Evolutionary conservation across 139 green algal genomes (phyloP).

Genomic region (Auxenochlorella pyrenoidosa): DNA sequence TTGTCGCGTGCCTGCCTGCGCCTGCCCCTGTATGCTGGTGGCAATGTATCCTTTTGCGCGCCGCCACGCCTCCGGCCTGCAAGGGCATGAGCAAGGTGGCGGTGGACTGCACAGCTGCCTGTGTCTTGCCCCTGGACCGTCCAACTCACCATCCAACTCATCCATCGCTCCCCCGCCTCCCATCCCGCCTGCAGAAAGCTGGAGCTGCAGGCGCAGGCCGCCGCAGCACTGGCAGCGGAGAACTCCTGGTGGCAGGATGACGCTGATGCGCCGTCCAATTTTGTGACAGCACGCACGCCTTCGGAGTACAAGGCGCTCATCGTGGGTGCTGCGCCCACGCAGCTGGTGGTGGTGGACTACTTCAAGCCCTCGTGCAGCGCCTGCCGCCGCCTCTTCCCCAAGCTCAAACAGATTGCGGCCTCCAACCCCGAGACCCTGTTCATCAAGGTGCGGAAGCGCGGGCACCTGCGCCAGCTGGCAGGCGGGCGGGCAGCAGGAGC

Average conservation of each 20-base stretch:
- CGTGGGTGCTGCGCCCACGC: background rate
- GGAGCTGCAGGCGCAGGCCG: conserved; percentile 30
- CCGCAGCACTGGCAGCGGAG: conserved; percentile 10
- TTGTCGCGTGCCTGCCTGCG: background rate
- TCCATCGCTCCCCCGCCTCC: background rate
- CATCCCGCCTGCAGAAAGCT: background rate
- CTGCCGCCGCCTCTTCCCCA: conserved; percentile 62
- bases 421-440: conserved; percentile 66
- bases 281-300: conserved; percentile 14
- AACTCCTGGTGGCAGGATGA: conserved; percentile 22
- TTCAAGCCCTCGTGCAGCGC: conserved; percentile 54
- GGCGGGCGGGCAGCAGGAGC: background rate
- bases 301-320: conserved; percentile 39
- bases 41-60: background rate
- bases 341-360: conserved; percentile 57
- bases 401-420: conserved; percentile 65
- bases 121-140: too few relatives aligned
- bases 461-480: background rate
- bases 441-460: conserved; percentile 57
- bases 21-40: background rate
- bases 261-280: conserved; percentile 18
- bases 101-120: background rate
- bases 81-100: too few relatives aligned
- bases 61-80: too few relatives aligned
- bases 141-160: background rate